Evolutionary conservation across 208 protist species (phyloP).

Genomic region (Acanthamoeba healyi): DNA sequence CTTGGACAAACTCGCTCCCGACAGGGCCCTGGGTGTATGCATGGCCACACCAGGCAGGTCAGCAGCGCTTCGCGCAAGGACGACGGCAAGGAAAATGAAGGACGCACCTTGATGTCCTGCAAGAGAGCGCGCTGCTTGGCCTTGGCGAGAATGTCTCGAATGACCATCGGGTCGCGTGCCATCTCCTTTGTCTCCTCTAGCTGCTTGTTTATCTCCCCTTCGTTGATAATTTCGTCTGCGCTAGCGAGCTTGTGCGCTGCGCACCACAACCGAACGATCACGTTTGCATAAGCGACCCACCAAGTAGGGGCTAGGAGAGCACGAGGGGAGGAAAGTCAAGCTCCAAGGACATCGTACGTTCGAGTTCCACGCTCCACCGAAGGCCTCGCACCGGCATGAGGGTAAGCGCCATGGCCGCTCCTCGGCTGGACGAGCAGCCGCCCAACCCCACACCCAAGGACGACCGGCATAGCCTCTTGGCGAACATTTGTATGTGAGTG

Average conservation of each 20-base stretch:
- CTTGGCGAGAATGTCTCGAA: constrained; percentile 39
- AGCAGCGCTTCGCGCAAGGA: background rate
- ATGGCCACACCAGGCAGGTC: background rate
- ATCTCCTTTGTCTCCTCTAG: constrained; percentile 18
- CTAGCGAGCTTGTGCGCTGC: constrained; percentile 56
- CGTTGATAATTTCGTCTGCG: constrained; percentile 37
- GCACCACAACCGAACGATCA: background rate
- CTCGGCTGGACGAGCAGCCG: background rate
- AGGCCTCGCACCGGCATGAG: background rate
- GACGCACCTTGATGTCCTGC: background rate
- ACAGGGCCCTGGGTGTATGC: background rate
- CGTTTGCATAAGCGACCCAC: background rate
- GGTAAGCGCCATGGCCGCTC: background rate
- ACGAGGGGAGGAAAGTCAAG: background rate
- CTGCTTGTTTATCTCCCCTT: constrained; percentile 6
- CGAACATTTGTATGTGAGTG: too few species aligned
- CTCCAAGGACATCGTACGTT: background rate
- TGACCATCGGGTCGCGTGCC: constrained; percentile 28
- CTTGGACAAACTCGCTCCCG: constrained; percentile 79
- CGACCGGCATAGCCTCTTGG: too few species aligned
- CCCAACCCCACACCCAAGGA: too few species aligned
- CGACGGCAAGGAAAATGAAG: background rate
- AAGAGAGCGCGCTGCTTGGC: constrained; percentile 39
- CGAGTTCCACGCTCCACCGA: constrained; percentile 25
- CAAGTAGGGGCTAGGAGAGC: background rate